Percentiles rank a stretch among this genome's conserved stretches.
phyloP scores from a whole-genome alignment of 371 early-diverging fungal genomes.

The Mortierella sp. region DNA sequence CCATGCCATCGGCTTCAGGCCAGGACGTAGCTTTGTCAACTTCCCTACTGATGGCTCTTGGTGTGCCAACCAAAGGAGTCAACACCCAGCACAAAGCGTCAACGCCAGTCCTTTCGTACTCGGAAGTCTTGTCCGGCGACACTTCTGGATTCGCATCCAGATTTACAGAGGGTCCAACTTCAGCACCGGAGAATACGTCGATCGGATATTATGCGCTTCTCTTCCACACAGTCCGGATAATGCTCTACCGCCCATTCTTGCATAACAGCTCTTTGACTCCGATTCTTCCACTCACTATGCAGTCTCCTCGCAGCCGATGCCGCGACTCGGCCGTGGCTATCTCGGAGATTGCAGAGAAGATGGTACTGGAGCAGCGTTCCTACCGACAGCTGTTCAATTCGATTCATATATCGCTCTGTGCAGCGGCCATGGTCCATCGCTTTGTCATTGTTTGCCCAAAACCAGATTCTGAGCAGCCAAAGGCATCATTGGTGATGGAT shows the following conservation, averaged over 20 bases:
- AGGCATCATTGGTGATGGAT: not conserved
- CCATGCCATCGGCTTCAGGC: slow-evolving; percentile 56
- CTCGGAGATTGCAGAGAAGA: slow-evolving; percentile 42
- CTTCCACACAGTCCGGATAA: slow-evolving; percentile 41
- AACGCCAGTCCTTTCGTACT: slow-evolving; percentile 58
- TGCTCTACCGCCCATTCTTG: slow-evolving; percentile 49
- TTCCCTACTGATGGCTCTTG: not conserved
- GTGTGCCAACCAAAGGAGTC: no score
- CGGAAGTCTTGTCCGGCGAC: not conserved
- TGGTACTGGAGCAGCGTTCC: slow-evolving; percentile 37
- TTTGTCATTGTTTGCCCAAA: slow-evolving; percentile 31
- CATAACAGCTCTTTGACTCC: slow-evolving; percentile 37
- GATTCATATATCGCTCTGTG: slow-evolving; percentile 44
- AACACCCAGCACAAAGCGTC: slow-evolving; percentile 55
- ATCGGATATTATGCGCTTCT: slow-evolving; percentile 27
- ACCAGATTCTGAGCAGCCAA: not conserved
- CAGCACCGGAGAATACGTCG: slow-evolving; percentile 8
- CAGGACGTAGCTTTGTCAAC: slow-evolving; percentile 1
- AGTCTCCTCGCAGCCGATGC: slow-evolving; percentile 35
- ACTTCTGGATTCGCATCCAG: not conserved
- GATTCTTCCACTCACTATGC: slow-evolving; percentile 32
- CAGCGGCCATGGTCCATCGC: slow-evolving; percentile 46
- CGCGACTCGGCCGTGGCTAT: slow-evolving; percentile 48
- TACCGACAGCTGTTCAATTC: slow-evolving; percentile 47
- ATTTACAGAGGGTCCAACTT: not conserved